Evolutionary conservation across 306 rosid species (phyloP).

Genomic region (Dryas drummondii): DNA sequence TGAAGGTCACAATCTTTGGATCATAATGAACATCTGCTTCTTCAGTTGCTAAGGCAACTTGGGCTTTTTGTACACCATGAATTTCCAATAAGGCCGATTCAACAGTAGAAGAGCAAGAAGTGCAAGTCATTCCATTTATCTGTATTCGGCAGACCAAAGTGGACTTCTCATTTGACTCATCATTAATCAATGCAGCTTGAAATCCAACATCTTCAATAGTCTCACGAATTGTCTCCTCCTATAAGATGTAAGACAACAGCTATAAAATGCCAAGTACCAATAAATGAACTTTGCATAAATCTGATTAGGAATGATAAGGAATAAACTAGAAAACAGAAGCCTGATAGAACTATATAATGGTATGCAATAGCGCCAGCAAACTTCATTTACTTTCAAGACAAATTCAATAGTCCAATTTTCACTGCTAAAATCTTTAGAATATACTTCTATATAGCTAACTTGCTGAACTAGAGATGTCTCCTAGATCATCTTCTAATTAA

Average conservation of each 20-base stretch:
- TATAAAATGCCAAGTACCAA: not conserved
- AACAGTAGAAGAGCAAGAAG: conserved; percentile 55
- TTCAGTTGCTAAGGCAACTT: conserved; percentile 68
- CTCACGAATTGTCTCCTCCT: conserved; percentile 67
- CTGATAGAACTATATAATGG: not conserved
- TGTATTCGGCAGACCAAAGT: conserved; percentile 48
- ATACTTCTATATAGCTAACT: not conserved
- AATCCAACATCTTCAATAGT: conserved; percentile 72
- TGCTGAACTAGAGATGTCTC: not conserved
- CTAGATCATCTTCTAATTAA: not conserved
- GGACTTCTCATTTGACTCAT: conserved; percentile 30
- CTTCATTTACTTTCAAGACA: not conserved
- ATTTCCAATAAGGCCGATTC: conserved; percentile 47
- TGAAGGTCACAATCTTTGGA: conserved; percentile 40
- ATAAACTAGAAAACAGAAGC: not conserved
- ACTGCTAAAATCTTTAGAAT: not conserved
- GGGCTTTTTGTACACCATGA: conserved; percentile 47
- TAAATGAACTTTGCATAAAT: not conserved
- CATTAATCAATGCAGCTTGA: conserved; percentile 45
- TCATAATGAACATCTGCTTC: conserved; percentile 67
- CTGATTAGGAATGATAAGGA: not conserved
- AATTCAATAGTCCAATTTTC: not conserved
- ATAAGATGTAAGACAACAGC: not conserved
- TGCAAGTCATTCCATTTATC: conserved; percentile 68
- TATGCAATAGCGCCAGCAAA: not conserved